These are phyloP conservation scores for Ocimum tenuiflorum DNA, from an alignment of 257 asterid species.

Conservation along the genomic window DNA sequence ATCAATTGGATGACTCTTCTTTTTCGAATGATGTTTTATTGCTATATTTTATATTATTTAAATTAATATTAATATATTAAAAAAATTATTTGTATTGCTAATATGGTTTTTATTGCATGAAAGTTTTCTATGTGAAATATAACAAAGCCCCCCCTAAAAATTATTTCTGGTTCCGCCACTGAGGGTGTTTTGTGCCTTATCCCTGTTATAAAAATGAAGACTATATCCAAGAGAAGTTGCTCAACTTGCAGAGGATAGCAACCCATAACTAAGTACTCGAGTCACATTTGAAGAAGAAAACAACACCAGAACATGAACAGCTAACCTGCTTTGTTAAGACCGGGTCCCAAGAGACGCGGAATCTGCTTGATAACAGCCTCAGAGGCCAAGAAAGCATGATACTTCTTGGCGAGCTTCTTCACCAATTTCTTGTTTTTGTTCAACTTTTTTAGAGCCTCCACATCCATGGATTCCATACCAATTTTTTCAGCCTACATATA, in stretches of 20 bases:
- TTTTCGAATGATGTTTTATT: too few relatives aligned
- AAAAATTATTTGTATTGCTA: too few relatives aligned
- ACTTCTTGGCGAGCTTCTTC: slow-evolving; percentile 48
- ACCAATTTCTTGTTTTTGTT: slow-evolving; percentile 50
- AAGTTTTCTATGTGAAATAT: too few relatives aligned
- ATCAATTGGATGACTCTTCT: too few relatives aligned
- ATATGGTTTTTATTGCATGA: too few relatives aligned
- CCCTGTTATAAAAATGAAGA: neutral
- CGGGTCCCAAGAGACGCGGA: slow-evolving; percentile 50
- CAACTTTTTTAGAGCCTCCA: slow-evolving; percentile 42
- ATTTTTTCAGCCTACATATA: slow-evolving; percentile 34
- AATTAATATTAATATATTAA: too few relatives aligned
- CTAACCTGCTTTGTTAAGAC: slow-evolving; percentile 55
- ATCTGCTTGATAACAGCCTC: slow-evolving; percentile 50
- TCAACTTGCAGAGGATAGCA: neutral
- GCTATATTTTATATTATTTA: too few relatives aligned
- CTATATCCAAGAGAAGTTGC: neutral
- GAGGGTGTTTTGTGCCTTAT: too few relatives aligned
- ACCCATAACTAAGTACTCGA: neutral
- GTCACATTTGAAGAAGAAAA: neutral
- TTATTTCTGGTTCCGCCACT: too few relatives aligned
- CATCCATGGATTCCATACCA: slow-evolving; percentile 51
- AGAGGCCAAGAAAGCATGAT: slow-evolving; percentile 48
- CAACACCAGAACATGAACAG: neutral
- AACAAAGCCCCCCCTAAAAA: too few relatives aligned